phyloP scores from a whole-genome alignment of 768 basidiomycete species.

The Russula compacta region DNA sequence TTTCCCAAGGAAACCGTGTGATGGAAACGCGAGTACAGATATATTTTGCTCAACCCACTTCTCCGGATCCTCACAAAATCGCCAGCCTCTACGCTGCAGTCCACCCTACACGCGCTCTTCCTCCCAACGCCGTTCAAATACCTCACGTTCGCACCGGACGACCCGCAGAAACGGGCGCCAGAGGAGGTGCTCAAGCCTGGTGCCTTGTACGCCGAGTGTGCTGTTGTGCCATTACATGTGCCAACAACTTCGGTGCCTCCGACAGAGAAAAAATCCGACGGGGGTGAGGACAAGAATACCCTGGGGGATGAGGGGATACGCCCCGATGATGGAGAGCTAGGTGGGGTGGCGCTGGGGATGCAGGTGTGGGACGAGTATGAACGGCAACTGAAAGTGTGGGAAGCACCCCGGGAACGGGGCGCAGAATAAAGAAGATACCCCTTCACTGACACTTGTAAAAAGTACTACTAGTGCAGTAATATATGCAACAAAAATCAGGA shows the following conservation, averaged over 20 bases:
- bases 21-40: conserved; percentile 33
- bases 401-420: conserved; percentile 22
- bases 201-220: conserved; percentile 68
- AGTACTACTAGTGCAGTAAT: too few relatives aligned
- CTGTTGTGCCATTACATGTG: conserved; percentile 36
- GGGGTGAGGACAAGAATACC: conserved; percentile 22
- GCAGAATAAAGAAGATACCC: background rate
- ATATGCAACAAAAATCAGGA: too few relatives aligned
- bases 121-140: conserved; percentile 72
- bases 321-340: conserved; percentile 59
- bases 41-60: conserved; percentile 56
- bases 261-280: conserved; percentile 20
- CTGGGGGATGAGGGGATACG: conserved; percentile 29
- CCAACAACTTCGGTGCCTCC: conserved; percentile 19
- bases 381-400: conserved; percentile 57
- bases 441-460: too few relatives aligned
- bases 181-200: conserved; percentile 72
- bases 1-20: background rate
- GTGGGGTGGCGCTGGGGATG: conserved; percentile 58
- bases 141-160: conserved; percentile 25
- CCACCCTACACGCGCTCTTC: conserved; percentile 73
- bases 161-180: conserved; percentile 6
- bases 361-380: conserved; percentile 75
- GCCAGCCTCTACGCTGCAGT: conserved; percentile 54
- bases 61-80: conserved; percentile 64